phyloP scores from a whole-genome alignment of 2,329 filamentous ascomycete genomes.

The Penicillium sp. region DNA sequence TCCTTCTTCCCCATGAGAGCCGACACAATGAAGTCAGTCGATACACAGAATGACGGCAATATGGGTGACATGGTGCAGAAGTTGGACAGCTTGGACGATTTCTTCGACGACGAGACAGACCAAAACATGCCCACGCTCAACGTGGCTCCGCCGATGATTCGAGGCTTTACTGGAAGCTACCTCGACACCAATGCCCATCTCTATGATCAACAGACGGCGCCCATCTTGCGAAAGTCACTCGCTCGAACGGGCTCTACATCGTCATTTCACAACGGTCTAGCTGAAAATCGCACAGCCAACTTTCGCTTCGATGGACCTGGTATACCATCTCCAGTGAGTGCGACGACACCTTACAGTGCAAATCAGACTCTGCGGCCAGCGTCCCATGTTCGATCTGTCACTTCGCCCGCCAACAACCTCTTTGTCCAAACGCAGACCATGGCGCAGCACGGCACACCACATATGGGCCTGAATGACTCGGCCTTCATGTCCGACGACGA shows the following conservation, averaged over 20 bases:
- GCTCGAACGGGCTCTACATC: slow-evolving; percentile 67
- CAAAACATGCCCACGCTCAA: slow-evolving; percentile 57
- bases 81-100: slow-evolving; percentile 75
- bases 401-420: slow-evolving; percentile 65
- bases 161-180: slow-evolving; percentile 58
- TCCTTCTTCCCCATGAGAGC: slow-evolving; percentile 77
- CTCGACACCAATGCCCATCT: slow-evolving; percentile 75
- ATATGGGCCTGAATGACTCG: slow-evolving; percentile 46
- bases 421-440: slow-evolving; percentile 50
- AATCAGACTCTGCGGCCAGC: slow-evolving; percentile 56
- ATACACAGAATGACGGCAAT: slow-evolving; percentile 58
- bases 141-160: slow-evolving; percentile 37
- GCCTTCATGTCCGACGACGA: slow-evolving; percentile 77
- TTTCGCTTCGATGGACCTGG: slow-evolving; percentile 50
- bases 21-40: slow-evolving; percentile 91
- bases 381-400: slow-evolving; percentile 78
- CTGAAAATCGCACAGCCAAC: slow-evolving; percentile 64
- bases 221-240: slow-evolving; percentile 81
- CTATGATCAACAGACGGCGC: slow-evolving; percentile 90
- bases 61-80: slow-evolving; percentile 80
- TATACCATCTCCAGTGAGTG: slow-evolving; percentile 48
- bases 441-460: slow-evolving; percentile 49
- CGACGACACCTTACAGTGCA: slow-evolving; percentile 34
- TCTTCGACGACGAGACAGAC: slow-evolving; percentile 66
- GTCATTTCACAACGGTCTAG: slow-evolving; percentile 85